Base-by-base conservation (phyloP, 2,329 filamentous ascomycete genomes). In the Fonsecaea erecta region DNA sequence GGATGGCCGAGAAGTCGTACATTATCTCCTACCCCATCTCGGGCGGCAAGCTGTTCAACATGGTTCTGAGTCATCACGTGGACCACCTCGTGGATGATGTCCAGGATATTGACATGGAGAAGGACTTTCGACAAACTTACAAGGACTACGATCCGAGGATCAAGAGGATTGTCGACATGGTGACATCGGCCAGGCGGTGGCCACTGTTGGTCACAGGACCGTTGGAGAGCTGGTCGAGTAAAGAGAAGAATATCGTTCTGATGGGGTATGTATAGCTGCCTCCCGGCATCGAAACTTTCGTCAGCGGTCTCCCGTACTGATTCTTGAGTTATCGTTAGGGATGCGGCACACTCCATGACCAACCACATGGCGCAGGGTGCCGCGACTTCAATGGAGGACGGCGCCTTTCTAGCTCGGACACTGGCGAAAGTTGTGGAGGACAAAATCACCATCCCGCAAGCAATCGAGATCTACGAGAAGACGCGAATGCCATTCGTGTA, bases 11-110 rank as follows among this genome's bases (percentile, higher is more conserved):
- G 3, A 73, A 74, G 12, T 70, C 74, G 2, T 80, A 81, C 63
- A 80, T 81, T 69, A 82, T 83, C 57, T 78, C 78, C 2, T 82
- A 82, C 65, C 79, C 79, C 0, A 78, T 83, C 28, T 76, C 75
- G n/a, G 77, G 75, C 1, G 79, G 78, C 11, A 78, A 75, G 53
- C 73, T 78, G 37, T 81, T 81, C 71, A 82, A 82, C 66, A 76
- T 83, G 73, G 81, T 83, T 3, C 73, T 83, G 14, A 78, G 76
- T 64, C 74, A 82, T 74, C 73, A 80, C 69, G 68, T 77, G 59
- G 70, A 77, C 64, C 75, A 77, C 6, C 72, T 76, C 16, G 76
- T 77, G 1, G 71, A 75, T 16, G 73, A 74, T 1, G 73, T 78
- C 18, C 73, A 76, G 16, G 71, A 79, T 16, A 76, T 79, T 43